Evolutionary conservation across 164 flowering plant species (phyloP).

Genomic region (Annona squamosa): DNA sequence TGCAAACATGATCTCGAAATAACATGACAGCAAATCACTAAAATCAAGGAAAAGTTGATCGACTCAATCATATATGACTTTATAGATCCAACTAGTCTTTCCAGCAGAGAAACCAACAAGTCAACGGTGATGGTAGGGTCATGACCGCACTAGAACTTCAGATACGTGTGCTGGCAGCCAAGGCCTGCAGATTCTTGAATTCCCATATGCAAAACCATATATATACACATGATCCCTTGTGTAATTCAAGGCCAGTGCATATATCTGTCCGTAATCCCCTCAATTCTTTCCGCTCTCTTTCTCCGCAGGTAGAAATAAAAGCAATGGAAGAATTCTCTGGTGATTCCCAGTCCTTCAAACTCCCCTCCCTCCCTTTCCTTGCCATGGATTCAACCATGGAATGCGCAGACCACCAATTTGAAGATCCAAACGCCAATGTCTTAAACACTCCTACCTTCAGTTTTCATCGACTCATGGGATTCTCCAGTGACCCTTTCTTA

Average conservation of each 20-base stretch:
- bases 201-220: background rate
- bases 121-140: background rate
- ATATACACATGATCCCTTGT: background rate
- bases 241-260: background rate
- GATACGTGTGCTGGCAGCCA: background rate
- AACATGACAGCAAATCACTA: too few relatives aligned
- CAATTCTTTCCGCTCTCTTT: slow-evolving; percentile 2
- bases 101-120: too few relatives aligned
- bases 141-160: background rate
- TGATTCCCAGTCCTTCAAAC: slow-evolving; percentile 15
- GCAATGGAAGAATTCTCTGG: slow-evolving; percentile 23
- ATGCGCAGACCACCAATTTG: slow-evolving; percentile 22
- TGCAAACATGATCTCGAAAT: too few relatives aligned
- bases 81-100: too few relatives aligned
- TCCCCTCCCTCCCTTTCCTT: slow-evolving; percentile 19
- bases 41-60: too few relatives aligned
- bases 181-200: background rate
- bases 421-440: slow-evolving; percentile 10
- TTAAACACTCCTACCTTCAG: slow-evolving; percentile 16
- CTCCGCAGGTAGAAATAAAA: slow-evolving; percentile 3
- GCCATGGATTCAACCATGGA: slow-evolving; percentile 30
- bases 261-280: slow-evolving; percentile 4
- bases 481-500: slow-evolving; percentile 20
- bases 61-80: too few relatives aligned
- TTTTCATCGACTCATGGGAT: slow-evolving; percentile 17